Conservation (phyloP, 805 yeast species). For the Isabelozyma rhagii region DNA sequence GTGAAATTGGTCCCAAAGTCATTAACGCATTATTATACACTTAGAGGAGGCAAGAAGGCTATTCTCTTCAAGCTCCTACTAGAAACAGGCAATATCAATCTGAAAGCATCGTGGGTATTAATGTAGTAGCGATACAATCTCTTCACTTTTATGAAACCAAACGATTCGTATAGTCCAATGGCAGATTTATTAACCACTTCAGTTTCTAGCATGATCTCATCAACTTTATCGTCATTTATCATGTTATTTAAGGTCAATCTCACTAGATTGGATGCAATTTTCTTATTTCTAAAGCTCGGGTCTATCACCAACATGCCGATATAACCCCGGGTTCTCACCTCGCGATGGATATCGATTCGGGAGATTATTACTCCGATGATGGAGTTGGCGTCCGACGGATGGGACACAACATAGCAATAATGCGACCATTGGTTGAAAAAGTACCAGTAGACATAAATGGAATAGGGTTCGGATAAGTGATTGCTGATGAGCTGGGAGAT, state of each 20-base stretch:
- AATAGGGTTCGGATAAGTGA: conserved; percentile 91
- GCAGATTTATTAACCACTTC: conserved; percentile 81
- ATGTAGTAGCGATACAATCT: conserved; percentile 83
- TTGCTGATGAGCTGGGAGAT: conserved; percentile 58
- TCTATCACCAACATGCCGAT: conserved; percentile 95
- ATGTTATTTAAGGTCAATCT: conserved; percentile 59
- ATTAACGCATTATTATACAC: not conserved
- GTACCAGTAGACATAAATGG: conserved; percentile 87
- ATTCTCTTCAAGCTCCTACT: conserved; percentile 48
- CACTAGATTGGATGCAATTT: conserved; percentile 78
- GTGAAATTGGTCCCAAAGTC: not conserved
- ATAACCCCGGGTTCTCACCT: conserved; percentile 77
- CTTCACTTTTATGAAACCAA: conserved; percentile 73
- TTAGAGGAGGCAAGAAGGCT: conserved; percentile 41
- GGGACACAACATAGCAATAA: conserved; percentile 64
- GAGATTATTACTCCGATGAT: conserved; percentile 85
- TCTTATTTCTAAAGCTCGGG: conserved; percentile 65
- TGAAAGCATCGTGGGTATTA: conserved; percentile 89
- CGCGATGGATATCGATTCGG: conserved; percentile 74
- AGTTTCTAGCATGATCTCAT: conserved; percentile 91
- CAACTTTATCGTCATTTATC: conserved; percentile 61
- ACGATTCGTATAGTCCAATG: conserved; percentile 61
- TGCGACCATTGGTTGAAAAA: conserved; percentile 91
- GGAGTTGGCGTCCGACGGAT: conserved; percentile 17
- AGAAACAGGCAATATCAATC: conserved; percentile 78